Evolutionary conservation across 1,284 basidiomycete species (phyloP), one percentile per base, ranked within the genome.

Genomic region (Clitocybe nebularis): DNA sequence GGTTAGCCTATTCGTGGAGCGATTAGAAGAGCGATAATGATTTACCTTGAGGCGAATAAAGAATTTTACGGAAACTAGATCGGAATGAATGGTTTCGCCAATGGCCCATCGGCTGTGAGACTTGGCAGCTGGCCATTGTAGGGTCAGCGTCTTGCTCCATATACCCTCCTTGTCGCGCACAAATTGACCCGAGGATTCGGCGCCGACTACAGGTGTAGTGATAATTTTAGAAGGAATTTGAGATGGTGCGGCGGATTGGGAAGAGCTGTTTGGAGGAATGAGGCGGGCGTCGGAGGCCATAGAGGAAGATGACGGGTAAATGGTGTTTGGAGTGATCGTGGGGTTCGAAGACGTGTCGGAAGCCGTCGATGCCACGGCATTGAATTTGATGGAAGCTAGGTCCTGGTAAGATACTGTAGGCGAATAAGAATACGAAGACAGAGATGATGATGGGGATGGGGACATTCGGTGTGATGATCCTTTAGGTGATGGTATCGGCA

Each of bases 41-140:
- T 63, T 52, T 50, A 84, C 84, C 74, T 84, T 86, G 48, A 79
- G 71, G 35, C 79, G 76, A 51, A 83, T 67, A 57, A 81, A 81
- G 61, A 85, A 89, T 53, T 72, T 75, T 37, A 89, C 74, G 32
- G 76, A 73, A n/a, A 75, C 79, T 49, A 85, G 59, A 35, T 77
- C 71, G 30, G 81, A 82, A 49, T 75, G 69, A 51, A 86, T 74
- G 14, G 82, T 83, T 64, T 89, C 85, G 11, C 86, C 86, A 45
- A 85, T 72, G 6, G 84, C 75, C 86, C 86, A 89, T 19, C 82
- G 75, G 52, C 73, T 77, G 44, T 72, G 72, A 5, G 82, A 78
- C 54, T 81, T 84, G 39, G 72, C 61, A 30, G 77, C 72, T 5
- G 86, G 86, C 80, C 86, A 86, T 51, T 82, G 81, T 26, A 87